Conservation (phyloP, 1,284 basidiomycete genomes). For the Pisolithus thermaeus region DNA sequence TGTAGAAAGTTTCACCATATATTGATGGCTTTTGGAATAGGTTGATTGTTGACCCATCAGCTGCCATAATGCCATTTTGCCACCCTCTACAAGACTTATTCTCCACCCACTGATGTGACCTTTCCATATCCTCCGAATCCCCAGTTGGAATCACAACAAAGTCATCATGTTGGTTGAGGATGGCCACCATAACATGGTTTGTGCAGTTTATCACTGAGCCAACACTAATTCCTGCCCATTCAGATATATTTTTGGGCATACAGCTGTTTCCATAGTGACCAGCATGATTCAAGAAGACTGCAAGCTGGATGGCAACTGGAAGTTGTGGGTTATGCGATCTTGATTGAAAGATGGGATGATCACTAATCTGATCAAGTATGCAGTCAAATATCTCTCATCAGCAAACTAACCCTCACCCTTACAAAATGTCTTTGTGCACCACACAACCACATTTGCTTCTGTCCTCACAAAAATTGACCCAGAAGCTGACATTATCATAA, state of each 20-base stretch:
- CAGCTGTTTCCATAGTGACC: conserved; percentile 33
- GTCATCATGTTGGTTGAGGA: no score
- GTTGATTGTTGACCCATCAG: no score
- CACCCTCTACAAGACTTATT: background rate
- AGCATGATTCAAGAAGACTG: conserved; percentile 25
- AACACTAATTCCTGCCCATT: conserved; percentile 17
- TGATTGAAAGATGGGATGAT: conserved; percentile 20
- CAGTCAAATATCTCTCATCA: conserved; percentile 6
- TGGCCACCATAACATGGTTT: background rate
- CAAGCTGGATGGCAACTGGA: conserved; percentile 33
- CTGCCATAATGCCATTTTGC: background rate
- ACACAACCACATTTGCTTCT: no score
- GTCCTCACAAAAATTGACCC: no score
- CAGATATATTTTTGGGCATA: conserved; percentile 26
- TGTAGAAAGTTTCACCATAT: no score
- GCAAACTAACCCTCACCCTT: no score
- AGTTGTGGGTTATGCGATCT: conserved; percentile 26
- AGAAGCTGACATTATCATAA: no score
- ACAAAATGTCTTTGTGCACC: no score
- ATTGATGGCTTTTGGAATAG: no score
- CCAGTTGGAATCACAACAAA: no score
- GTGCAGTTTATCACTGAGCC: conserved; percentile 6
- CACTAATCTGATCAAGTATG: conserved; percentile 8
- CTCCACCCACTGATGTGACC: background rate
- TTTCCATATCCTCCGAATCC: conserved; percentile 2